phyloP scores from a whole-genome alignment of 768 basidiomycete species.

The Russula sp. region DNA sequence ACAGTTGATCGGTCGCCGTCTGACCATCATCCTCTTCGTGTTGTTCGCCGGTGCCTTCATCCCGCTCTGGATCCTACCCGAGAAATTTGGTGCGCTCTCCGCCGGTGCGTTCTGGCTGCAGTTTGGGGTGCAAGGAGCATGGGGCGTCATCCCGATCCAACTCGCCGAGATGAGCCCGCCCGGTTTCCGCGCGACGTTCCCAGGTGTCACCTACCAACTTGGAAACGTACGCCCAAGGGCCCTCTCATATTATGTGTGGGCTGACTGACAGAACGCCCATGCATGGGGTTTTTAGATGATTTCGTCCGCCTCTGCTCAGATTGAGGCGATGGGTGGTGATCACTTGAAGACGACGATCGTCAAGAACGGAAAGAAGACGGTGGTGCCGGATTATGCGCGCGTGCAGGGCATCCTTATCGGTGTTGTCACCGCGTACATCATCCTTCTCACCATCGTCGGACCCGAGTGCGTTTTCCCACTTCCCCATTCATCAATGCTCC shows the following conservation, averaged over 20 bases:
- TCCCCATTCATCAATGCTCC: not conserved
- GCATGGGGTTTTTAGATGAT: constrained; percentile 35
- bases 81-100: constrained; percentile 33
- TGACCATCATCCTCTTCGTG: constrained; percentile 36
- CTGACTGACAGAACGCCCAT: not conserved
- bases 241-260: not conserved
- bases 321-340: constrained; percentile 35
- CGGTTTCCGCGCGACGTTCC: constrained; percentile 42
- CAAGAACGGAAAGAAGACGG: constrained; percentile 4
- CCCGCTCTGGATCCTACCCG: constrained; percentile 42
- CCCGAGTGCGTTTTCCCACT: constrained; percentile 50
- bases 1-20: constrained; percentile 40
- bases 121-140: constrained; percentile 39
- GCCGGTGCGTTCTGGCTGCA: constrained; percentile 44
- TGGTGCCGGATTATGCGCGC: constrained; percentile 41
- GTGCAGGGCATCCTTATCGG: constrained; percentile 89
- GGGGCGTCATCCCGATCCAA: constrained; percentile 35
- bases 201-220: constrained; percentile 39
- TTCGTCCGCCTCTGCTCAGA: constrained; percentile 39
- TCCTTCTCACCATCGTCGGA: constrained; percentile 71
- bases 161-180: constrained; percentile 41
- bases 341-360: constrained; percentile 18
- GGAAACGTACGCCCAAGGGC: constrained; percentile 33
- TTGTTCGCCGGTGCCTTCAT: constrained; percentile 29
- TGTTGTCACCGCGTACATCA: constrained; percentile 68